Conservation (phyloP, 495 filamentous ascomycete species). For the Aspergillus egyptiacus region DNA sequence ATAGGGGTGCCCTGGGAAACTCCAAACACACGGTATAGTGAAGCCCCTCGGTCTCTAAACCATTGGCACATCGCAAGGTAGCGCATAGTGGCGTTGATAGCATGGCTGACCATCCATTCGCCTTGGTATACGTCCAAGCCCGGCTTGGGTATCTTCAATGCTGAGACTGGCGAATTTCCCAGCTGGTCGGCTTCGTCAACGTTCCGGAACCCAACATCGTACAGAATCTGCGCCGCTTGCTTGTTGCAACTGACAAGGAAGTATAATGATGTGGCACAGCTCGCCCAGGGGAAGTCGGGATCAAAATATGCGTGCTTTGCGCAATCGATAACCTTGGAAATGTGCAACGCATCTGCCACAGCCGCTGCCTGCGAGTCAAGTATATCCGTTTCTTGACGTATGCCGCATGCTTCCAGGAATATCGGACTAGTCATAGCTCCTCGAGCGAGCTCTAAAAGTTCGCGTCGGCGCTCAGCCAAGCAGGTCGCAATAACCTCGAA, state of each 20-base stretch:
- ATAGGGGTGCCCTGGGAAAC: not conserved
- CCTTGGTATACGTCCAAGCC: not conserved
- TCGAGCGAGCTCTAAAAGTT: not conserved
- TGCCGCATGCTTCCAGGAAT: not conserved
- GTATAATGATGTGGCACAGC: not conserved
- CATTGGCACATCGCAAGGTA: conserved; percentile 1
- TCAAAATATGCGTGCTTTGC: not conserved
- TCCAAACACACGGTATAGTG: not conserved
- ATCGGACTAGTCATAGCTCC: not conserved
- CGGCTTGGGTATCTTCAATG: not conserved
- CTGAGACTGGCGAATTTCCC: not conserved
- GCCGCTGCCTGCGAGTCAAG: not conserved
- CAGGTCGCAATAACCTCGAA: not conserved
- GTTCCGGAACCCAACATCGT: not conserved
- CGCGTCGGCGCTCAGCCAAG: not conserved
- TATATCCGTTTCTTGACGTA: not conserved
- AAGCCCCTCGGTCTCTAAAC: not conserved
- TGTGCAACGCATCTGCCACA: not conserved
- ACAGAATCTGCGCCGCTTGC: not conserved
- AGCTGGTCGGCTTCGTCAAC: not conserved
- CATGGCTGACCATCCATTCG: not conserved
- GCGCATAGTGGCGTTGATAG: not conserved
- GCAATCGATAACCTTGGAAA: not conserved
- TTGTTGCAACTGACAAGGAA: not conserved
- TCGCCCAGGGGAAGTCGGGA: not conserved